A percentile compares a stretch with the other conserved stretches of the same genome.
These are phyloP conservation scores for Hydnomerulius pinastri DNA, from an alignment of 768 basidiomycete species.

Conservation along the genomic window DNA sequence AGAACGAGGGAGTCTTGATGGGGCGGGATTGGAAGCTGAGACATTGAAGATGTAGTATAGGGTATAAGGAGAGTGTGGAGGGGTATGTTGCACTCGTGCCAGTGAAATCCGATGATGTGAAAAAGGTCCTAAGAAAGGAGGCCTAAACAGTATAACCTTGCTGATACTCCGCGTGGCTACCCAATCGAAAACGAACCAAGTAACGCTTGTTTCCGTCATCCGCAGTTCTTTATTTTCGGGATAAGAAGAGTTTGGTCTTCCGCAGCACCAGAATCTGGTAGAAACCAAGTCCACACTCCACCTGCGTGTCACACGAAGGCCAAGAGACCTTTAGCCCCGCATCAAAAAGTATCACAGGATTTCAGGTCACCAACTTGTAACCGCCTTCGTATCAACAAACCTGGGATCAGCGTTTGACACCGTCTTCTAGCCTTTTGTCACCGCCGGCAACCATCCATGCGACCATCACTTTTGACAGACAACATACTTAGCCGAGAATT, in stretches of 20 bases:
- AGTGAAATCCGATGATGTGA: neutral
- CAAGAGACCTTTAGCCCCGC: neutral
- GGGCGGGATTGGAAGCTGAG: slow-evolving; percentile 14
- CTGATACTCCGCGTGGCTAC: slow-evolving; percentile 2
- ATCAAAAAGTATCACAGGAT: neutral
- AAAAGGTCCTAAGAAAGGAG: neutral
- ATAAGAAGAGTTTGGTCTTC: slow-evolving; percentile 8
- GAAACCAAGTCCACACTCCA: too few species aligned
- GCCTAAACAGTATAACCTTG: slow-evolving; percentile 2
- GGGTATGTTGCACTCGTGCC: neutral
- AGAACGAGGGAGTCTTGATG: slow-evolving; percentile 26
- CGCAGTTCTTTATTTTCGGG: slow-evolving; percentile 8
- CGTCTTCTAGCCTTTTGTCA: too few species aligned
- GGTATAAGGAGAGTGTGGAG: slow-evolving; percentile 25
- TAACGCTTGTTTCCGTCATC: neutral
- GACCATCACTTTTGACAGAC: too few species aligned
- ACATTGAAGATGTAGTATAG: slow-evolving; percentile 24
- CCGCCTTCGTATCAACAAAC: too few species aligned
- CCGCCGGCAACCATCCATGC: neutral
- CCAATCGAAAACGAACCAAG: too few species aligned
- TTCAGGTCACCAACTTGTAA: neutral
- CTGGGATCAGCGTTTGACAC: too few species aligned
- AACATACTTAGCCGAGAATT: neutral
- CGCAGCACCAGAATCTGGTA: slow-evolving; percentile 21
- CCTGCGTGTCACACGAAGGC: neutral